Base-by-base conservation (phyloP, 23 red algal species). In the Gracilaria caudata region DNA sequence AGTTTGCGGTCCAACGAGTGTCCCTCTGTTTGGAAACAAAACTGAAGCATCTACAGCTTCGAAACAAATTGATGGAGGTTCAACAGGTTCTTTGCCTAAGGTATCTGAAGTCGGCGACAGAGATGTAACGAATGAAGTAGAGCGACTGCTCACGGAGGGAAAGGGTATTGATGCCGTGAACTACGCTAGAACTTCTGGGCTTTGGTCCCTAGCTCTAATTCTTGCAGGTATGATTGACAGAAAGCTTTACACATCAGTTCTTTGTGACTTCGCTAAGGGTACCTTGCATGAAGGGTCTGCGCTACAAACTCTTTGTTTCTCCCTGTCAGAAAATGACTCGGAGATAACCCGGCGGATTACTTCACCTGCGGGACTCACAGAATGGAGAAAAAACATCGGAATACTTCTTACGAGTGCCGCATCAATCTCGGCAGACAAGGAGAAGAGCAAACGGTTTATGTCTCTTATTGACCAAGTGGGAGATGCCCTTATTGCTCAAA, bases 341-440 rank as follows among this genome's bases (percentile, higher is more conserved):
- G 85, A 89, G 55, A 89, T 89, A 33, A 26, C 72, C 4, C 23
- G 57, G 39, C 54, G 58, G 25, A 72, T 72, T 40, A 89, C 85
- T 39, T 89, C 85, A n/a, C 2, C 74, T 19, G 68, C 71, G 37
- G 85, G 85, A 19, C 72, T 89, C 3, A 19, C 7, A 19, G 74
- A 89, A 5, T 89, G 85, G 85, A 89, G 85, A 33, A 89, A 89
- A 20, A 78, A 58, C 33, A 73, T 89, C 16, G 54, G 51, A 33
- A 79, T 89, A 14, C 58, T 89, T n/a, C 39, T 89, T n/a, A 70
- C 72, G 9, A 61, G 43, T 19, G 58, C 38, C 16, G 51, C 77
- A 61, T 80, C 56, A 38, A 25, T 63, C 11, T 4, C 23, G 4
- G 39, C 37, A 23, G 51, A 51, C 77, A 80, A n/a, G 20, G 77